Evolutionary conservation across 352 stramenopile species (phyloP), one percentile per base, ranked within the genome.

Genomic region (Phytophthora idaei): DNA sequence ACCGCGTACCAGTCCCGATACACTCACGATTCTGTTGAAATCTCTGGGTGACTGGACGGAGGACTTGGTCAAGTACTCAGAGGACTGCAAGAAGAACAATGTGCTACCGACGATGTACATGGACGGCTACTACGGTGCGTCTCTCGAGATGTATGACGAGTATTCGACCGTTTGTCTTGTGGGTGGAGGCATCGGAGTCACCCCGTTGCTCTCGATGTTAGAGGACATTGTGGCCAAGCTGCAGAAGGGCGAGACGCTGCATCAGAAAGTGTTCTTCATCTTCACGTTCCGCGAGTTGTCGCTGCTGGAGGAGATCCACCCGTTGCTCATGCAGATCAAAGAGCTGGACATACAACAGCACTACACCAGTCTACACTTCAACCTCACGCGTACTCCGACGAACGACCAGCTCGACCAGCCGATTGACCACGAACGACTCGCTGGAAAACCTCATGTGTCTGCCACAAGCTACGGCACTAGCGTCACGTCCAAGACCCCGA

Each of bases 41-140:
- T 66, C 72, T 2, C 61, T 83, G 0, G 81, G 78, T 5, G 59
- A 80, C 50, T 87, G 80, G 78, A 87, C 77, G 3, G 31, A 71
- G 1, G 59, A 86, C 0, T 64, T 90, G 1, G 70, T 83, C 37
- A 57, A 66, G 21, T 73, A 85, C 53, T 67, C 69, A 1, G 48
- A 79, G 0, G 37, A 72, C 12, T 86, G 74, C 57, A 53, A 75
- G 32, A 34, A 48, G 25, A 58, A 68, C 15, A 44, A 70, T n/a
- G 51, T 65, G 2, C 48, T 71, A 10, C 79, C 81, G 3, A 69
- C 68, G 10, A 57, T 88, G n/a, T 80, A 85, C 46, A 71, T 87
- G 63, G 78, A 88, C 44, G 81, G 79, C 28, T 87, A 71, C 71
- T 90, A 90, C 57, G 77, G 75, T 5, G 36, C 64, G 9, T 85